Percentiles rank a stretch among this genome's conserved stretches.
Conservation (phyloP, 1,139 yeast genomes). For the Scheffersomyces cryptocercus region DNA sequence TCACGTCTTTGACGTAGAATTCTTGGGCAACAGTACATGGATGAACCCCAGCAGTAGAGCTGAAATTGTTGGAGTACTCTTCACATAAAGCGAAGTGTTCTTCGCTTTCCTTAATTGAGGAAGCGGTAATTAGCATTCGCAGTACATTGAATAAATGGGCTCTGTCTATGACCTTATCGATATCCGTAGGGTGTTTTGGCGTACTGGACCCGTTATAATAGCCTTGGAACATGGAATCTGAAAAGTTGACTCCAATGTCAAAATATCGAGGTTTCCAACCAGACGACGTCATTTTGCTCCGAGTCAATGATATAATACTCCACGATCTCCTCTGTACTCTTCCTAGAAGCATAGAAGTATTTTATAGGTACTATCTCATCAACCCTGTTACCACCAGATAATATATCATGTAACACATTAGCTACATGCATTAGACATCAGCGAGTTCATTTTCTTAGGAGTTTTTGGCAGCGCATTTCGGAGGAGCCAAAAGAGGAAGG, state of each 20-base stretch:
- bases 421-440: too few species aligned
- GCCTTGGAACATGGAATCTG: slow-evolving; percentile 89
- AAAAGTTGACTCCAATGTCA: slow-evolving; percentile 75
- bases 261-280: slow-evolving; percentile 47
- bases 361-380: too few species aligned
- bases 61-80: slow-evolving; percentile 36
- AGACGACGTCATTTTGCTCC: not conserved
- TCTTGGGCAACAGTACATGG: slow-evolving; percentile 83
- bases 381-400: too few species aligned
- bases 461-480: too few species aligned
- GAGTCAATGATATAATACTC: too few species aligned
- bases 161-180: slow-evolving; percentile 61
- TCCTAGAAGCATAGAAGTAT: too few species aligned
- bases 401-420: too few species aligned
- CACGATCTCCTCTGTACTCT: too few species aligned
- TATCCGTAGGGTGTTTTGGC: slow-evolving; percentile 64
- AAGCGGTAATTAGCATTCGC: slow-evolving; percentile 79
- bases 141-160: slow-evolving; percentile 68
- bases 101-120: slow-evolving; percentile 65
- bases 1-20: slow-evolving; percentile 26
- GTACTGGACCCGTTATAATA: slow-evolving; percentile 62
- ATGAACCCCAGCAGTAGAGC: slow-evolving; percentile 89
- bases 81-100: slow-evolving; percentile 40
- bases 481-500: too few species aligned
- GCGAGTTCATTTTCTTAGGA: too few species aligned